phyloP scores from a whole-genome alignment of 2,329 filamentous ascomycete genomes.

The Penicillium sp. region DNA sequence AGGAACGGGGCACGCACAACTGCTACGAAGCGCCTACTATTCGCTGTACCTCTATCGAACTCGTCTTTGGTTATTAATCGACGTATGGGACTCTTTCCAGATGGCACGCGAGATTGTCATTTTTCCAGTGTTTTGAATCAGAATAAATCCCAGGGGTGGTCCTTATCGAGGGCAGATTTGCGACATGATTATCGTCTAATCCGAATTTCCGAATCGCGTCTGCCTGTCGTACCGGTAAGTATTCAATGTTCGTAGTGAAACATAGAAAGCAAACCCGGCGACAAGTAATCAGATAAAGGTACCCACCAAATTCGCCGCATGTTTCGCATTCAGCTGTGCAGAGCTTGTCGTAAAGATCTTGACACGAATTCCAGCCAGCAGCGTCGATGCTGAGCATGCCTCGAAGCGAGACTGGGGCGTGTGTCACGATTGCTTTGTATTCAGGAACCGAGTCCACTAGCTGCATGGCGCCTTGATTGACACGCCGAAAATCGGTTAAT shows the following conservation, averaged over 20 bases:
- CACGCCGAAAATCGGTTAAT: not conserved
- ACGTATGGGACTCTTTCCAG: not conserved
- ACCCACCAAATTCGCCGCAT: slow-evolving; percentile 35
- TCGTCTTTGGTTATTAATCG: not conserved
- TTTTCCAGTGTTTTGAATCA: not conserved
- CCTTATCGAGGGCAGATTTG: not conserved
- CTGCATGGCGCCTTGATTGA: not conserved
- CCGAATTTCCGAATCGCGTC: slow-evolving; percentile 12
- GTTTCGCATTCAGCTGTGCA: slow-evolving; percentile 27
- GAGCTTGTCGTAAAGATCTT: slow-evolving; percentile 31
- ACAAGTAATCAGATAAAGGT: slow-evolving; percentile 3
- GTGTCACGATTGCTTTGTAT: not conserved
- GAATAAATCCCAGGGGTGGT: not conserved
- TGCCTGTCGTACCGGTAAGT: slow-evolving; percentile 25
- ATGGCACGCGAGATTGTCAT: not conserved
- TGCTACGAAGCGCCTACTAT: not conserved
- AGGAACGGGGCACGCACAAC: slow-evolving; percentile 1
- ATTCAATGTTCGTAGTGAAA: slow-evolving; percentile 26
- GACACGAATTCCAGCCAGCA: slow-evolving; percentile 20
- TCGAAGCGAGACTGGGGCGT: not conserved
- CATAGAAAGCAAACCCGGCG: slow-evolving; percentile 36
- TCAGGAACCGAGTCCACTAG: not conserved
- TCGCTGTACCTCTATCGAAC: not conserved
- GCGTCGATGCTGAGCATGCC: not conserved
- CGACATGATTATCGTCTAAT: not conserved